These are phyloP conservation scores for Huntiella abstrusa DNA, from an alignment of 2,329 filamentous ascomycete genomes.

Conservation along the genomic window DNA sequence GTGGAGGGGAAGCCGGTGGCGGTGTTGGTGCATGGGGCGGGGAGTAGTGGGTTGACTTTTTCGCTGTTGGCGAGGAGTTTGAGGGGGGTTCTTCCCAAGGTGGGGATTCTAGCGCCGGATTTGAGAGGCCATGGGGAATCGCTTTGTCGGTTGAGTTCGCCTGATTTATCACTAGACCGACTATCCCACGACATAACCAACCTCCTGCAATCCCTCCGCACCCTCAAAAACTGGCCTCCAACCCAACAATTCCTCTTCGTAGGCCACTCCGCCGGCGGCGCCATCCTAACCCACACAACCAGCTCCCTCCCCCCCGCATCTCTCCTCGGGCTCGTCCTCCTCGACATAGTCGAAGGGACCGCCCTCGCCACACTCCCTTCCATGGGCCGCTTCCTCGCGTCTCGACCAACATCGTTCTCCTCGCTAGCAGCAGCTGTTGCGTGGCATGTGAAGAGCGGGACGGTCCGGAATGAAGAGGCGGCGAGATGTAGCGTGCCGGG, in stretches of 20 bases:
- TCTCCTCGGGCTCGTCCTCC: slow-evolving; percentile 68
- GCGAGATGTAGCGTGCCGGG: slow-evolving; percentile 76
- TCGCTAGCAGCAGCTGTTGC: slow-evolving; percentile 65
- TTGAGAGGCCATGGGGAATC: slow-evolving; percentile 74
- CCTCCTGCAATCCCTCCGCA: slow-evolving; percentile 48
- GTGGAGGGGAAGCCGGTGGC: slow-evolving; percentile 18
- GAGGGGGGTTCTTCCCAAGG: slow-evolving; percentile 53
- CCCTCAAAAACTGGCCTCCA: slow-evolving; percentile 50
- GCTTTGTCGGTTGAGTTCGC: slow-evolving; percentile 16
- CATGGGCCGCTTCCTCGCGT: slow-evolving; percentile 83
- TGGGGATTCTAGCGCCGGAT: slow-evolving; percentile 71
- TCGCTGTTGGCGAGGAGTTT: slow-evolving; percentile 64
- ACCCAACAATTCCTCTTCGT: slow-evolving; percentile 65
- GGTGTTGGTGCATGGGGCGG: slow-evolving; percentile 38
- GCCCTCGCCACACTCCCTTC: slow-evolving; percentile 86
- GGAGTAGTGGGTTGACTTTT: slow-evolving; percentile 84
- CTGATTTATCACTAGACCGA: slow-evolving; percentile 52
- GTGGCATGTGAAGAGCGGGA: slow-evolving; percentile 83
- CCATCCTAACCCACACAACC: slow-evolving; percentile 69
- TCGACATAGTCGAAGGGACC: slow-evolving; percentile 91
- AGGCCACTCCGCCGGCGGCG: slow-evolving; percentile 83
- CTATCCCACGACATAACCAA: slow-evolving; percentile 54
- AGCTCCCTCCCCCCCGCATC: slow-evolving; percentile 48
- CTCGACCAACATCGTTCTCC: slow-evolving; percentile 60
- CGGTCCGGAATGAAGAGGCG: slow-evolving; percentile 65